Conservation (phyloP, 1,284 basidiomycete genomes). For the Trametes hirsuta region DNA sequence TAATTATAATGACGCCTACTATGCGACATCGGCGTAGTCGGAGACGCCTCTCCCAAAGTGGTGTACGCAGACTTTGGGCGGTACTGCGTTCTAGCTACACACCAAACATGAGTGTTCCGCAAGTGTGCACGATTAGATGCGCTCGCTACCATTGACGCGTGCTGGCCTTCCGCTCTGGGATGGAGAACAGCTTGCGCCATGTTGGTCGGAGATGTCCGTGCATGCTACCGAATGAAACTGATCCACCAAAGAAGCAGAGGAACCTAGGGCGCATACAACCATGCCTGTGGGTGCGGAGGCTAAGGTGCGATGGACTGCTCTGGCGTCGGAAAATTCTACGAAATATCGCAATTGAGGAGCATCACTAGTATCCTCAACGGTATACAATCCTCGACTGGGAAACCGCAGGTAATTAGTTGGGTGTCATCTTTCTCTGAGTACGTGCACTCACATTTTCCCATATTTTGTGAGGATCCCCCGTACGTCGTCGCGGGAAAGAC, state of each 20-base stretch:
- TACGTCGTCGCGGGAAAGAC: conserved; percentile 31
- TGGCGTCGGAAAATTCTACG: conserved; percentile 31
- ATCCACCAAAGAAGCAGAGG: conserved; percentile 24
- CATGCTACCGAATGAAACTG: too few relatives aligned
- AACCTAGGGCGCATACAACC: conserved; percentile 29
- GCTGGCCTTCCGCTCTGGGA: too few relatives aligned
- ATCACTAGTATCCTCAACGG: not conserved
- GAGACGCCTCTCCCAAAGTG: too few relatives aligned
- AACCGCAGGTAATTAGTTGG: not conserved
- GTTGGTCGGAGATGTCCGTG: too few relatives aligned
- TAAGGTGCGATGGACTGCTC: conserved; percentile 33
- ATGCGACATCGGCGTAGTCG: not conserved
- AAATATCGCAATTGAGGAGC: conserved; percentile 16
- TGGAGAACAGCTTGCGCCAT: too few relatives aligned
- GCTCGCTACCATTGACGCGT: too few relatives aligned
- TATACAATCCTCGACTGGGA: conserved; percentile 28
- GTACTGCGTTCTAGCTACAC: too few relatives aligned
- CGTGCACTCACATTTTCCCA: conserved; percentile 41
- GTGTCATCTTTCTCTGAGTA: not conserved
- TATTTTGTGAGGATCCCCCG: conserved; percentile 35
- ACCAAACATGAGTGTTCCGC: too few relatives aligned
- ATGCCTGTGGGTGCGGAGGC: conserved; percentile 23
- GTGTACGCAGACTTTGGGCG: too few relatives aligned
- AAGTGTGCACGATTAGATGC: too few relatives aligned
- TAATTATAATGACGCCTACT: not conserved